phyloP scores from a whole-genome alignment of 768 basidiomycete species.

The Phlebiopsis flavidoalba region DNA sequence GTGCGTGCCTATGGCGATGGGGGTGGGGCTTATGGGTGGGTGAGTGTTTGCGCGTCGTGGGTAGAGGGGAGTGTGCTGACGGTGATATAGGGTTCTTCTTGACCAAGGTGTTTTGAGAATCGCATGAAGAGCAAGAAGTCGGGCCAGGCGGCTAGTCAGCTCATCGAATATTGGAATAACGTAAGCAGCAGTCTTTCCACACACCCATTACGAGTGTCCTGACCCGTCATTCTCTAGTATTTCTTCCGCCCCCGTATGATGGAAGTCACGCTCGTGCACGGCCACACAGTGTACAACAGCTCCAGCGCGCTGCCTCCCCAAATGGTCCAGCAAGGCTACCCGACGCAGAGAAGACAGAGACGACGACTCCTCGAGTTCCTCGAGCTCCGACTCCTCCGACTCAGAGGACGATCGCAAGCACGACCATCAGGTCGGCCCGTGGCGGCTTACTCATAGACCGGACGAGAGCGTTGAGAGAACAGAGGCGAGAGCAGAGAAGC shows the following conservation, averaged over 20 bases:
- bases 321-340: neutral
- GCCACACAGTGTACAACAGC: constrained; percentile 4
- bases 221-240: constrained; percentile 5
- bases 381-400: neutral
- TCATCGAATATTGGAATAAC: constrained; percentile 48
- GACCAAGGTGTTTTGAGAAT: constrained; percentile 9
- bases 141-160: constrained; percentile 32
- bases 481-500: neutral
- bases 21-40: constrained; percentile 12
- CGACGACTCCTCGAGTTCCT: constrained; percentile 1
- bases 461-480: neutral
- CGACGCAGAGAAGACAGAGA: neutral
- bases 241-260: constrained; percentile 21
- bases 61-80: neutral
- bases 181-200: constrained; percentile 25
- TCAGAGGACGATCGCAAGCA: neutral
- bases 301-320: constrained; percentile 1
- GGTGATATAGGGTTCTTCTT: constrained; percentile 22
- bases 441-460: neutral
- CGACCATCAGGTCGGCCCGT: neutral
- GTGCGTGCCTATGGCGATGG: constrained; percentile 5
- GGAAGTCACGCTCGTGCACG: constrained; percentile 16
- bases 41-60: constrained; percentile 17
- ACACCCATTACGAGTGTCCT: neutral
- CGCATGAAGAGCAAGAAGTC: constrained; percentile 33